These are phyloP conservation scores for Solanum hybrid DNA, from an alignment of 305 asterid species.

Conservation along the genomic window DNA sequence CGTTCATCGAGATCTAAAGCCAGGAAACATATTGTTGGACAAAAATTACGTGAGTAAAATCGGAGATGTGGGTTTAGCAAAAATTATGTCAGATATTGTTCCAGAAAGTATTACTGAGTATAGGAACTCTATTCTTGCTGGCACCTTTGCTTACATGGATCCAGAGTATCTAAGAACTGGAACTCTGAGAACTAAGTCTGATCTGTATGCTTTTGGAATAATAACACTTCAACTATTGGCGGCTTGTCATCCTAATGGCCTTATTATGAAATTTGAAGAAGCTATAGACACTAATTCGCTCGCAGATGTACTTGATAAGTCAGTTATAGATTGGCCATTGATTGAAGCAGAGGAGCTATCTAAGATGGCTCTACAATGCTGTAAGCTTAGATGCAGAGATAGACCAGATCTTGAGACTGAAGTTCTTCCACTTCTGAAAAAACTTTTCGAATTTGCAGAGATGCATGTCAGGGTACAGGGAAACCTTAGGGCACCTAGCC, in stretches of 20 bases:
- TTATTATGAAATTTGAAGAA: constrained; percentile 53
- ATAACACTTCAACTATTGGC: constrained; percentile 69
- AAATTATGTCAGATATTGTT: constrained; percentile 43
- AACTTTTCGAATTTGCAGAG: constrained; percentile 58
- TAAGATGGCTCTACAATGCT: constrained; percentile 52
- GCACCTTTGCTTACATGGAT: constrained; percentile 82
- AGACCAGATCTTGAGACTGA: constrained; percentile 79
- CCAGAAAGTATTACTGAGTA: constrained; percentile 76
- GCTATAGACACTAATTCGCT: constrained; percentile 42
- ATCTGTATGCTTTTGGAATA: constrained; percentile 74
- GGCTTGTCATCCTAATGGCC: constrained; percentile 55
- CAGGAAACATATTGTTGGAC: constrained; percentile 75
- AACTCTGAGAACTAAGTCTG: constrained; percentile 80
- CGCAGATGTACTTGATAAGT: constrained; percentile 47
- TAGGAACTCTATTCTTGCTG: constrained; percentile 64
- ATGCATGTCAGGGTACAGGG: constrained; percentile 17
- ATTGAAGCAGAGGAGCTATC: constrained; percentile 64
- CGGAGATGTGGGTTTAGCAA: constrained; percentile 89
- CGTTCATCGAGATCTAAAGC: constrained; percentile 83
- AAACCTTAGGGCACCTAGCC: constrained; percentile 41
- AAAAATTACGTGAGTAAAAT: constrained; percentile 57
- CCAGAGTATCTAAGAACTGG: constrained; percentile 91
- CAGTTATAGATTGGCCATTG: constrained; percentile 66
- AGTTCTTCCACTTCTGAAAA: constrained; percentile 58
- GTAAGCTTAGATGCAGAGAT: constrained; percentile 71